Percentiles rank a stretch among this genome's conserved stretches.
Conservation (phyloP, 257 asterid genomes). For the Vinca minor region DNA sequence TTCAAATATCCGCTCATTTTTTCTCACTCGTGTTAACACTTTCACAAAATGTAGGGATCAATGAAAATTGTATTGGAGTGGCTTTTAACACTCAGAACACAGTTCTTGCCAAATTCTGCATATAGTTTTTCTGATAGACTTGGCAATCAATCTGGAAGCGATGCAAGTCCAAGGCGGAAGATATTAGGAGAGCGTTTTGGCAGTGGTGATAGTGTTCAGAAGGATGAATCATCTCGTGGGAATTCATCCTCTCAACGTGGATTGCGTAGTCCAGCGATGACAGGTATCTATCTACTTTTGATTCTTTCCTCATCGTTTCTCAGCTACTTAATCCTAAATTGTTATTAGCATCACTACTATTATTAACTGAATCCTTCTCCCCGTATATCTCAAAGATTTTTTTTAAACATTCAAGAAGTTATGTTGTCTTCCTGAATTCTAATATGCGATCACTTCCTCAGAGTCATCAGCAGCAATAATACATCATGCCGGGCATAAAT, state of each 20-base stretch:
- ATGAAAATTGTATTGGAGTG: constrained; percentile 67
- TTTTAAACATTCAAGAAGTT: background rate
- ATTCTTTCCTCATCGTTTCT: background rate
- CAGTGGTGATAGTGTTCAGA: constrained; percentile 24
- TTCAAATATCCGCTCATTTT: background rate
- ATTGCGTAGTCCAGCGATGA: constrained; percentile 36
- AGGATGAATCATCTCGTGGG: constrained; percentile 30
- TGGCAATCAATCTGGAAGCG: constrained; percentile 19
- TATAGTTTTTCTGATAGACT: constrained; percentile 12
- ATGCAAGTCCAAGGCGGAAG: constrained; percentile 36
- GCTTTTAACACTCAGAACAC: constrained; percentile 54
- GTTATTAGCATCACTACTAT: background rate
- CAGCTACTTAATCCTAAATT: background rate
- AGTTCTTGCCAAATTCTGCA: constrained; percentile 35
- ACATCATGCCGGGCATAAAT: constrained; percentile 53
- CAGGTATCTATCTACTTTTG: constrained; percentile 37
- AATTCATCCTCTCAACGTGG: constrained; percentile 40
- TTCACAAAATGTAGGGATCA: constrained; percentile 47
- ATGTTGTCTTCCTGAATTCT: constrained; percentile 6
- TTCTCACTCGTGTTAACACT: constrained; percentile 10
- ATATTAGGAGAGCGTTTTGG: constrained; percentile 30
- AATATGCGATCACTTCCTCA: background rate
- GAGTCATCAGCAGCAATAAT: constrained; percentile 41
- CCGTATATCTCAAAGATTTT: background rate
- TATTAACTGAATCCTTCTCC: background rate